Evolutionary conservation across 345 rosid genomes (phyloP), one percentile per base, ranked within the genome.

Genomic region (Populus euphratica): DNA sequence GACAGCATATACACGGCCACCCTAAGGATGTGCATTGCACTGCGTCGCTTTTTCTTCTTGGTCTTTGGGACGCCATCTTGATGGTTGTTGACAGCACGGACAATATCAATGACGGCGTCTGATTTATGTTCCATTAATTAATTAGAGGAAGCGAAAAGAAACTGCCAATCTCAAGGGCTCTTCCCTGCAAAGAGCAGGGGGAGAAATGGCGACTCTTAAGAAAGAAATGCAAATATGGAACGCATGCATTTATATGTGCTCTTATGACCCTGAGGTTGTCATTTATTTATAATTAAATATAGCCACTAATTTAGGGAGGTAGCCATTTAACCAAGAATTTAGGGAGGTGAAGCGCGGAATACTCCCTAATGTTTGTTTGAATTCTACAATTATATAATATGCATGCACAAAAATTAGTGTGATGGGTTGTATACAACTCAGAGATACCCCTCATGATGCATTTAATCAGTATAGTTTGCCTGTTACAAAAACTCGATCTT

Each of bases 1-100:
- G 85, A 83, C 8, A 90, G 54, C 87, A 90, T 78, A 80, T 73
- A 82, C 76, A 90, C 52, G 5, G 88, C 86, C 2, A 76, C 84
- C 85, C 84, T 83, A 67, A 92, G n/a, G 31, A 92, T 5, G 72
- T 83, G 81, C 81, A 87, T 50, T 5, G 87, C 47, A 43, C 47
- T 76, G 29, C 91, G 82, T 21, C 83, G 82, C 76, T 62, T n/a
- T 39, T 83, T 85, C 75, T 85, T 92, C 54, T 79, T 83, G 69
- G n/a, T 10, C 12, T 35, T 20, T 4, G 13, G 41, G 12, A 6
- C 12, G 27, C 41, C 43, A 31, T 38, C 41, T 35, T 8, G 38
- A 67, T 17, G 23, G 39, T n/a, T 43, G 64, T 23, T 74, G 54
- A 35, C 86, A 27, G 78, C 33, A 25, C 68, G 5, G 59, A 39